phyloP scores from a whole-genome alignment of 2,329 filamentous ascomycete genomes.

The Xylariaceae sp. region DNA sequence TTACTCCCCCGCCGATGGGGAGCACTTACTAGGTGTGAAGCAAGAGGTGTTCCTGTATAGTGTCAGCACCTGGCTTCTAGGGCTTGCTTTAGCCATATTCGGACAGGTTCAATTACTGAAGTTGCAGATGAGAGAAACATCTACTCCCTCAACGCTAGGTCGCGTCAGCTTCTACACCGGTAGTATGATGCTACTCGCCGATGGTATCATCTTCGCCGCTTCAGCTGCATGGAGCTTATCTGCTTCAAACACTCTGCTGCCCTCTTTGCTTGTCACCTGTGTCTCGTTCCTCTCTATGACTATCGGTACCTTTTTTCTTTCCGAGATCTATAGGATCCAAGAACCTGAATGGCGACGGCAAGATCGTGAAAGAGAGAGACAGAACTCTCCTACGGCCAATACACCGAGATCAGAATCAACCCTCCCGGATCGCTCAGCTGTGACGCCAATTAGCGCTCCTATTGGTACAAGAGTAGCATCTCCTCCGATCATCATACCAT shows the following conservation, averaged over 20 bases:
- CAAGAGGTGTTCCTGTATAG: conserved; percentile 63
- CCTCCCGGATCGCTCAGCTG: conserved; percentile 23
- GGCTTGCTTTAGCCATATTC: conserved; percentile 61
- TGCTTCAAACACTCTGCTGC: conserved; percentile 61
- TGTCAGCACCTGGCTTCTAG: conserved; percentile 64
- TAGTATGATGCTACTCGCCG: conserved; percentile 66
- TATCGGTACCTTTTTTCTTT: conserved; percentile 63
- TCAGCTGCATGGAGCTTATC: conserved; percentile 62
- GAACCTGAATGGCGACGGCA: conserved; percentile 60
- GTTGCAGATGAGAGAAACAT: conserved; percentile 68
- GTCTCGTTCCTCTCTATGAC: conserved; percentile 61
- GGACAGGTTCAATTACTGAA: conserved; percentile 68
- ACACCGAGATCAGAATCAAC: conserved; percentile 30
- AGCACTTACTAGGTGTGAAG: conserved; percentile 66
- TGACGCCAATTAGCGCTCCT: conserved; percentile 32
- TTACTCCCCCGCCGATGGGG: conserved; percentile 55
- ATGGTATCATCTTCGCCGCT: conserved; percentile 64
- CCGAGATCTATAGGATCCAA: conserved; percentile 66
- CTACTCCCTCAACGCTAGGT: conserved; percentile 70
- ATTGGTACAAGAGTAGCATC: conserved; percentile 35
- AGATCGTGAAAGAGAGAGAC: conserved; percentile 42
- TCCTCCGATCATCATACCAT: conserved; percentile 64
- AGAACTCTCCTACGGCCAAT: conserved; percentile 33
- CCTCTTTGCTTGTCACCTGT: conserved; percentile 61
- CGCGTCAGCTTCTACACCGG: conserved; percentile 69